Evolutionary conservation across 345 rosid species (phyloP), one percentile per base, ranked within the genome.

Genomic region (Angophora floribunda): DNA sequence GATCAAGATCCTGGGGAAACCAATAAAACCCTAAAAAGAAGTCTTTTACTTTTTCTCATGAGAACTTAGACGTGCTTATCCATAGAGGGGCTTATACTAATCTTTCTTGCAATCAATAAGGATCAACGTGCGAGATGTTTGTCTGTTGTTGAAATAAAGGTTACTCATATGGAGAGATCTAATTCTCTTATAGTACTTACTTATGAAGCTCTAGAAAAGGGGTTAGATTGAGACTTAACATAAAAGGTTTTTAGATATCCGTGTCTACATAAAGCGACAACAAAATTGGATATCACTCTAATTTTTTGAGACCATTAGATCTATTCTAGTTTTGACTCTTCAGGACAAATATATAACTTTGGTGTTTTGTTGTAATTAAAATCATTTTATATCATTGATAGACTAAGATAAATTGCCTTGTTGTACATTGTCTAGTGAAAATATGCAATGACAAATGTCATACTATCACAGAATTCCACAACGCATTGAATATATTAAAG

Each of bases 351-450:
- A 55, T 22, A 55, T 55, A 55, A 55, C 61, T 7, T 55, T 55
- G 26, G 22, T 21, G 9, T 55, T 55, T 55, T 55, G 11, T 55
- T 55, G 22, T 26, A 4, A 21, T 55, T 55, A 11, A 55, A 21
- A 8, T 55, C 26, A 55, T 55, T 55, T 11, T 55, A 55, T 22
- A 5, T 55, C 22, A 11, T 55, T 8, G 28, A 55, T 55, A 55
- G 61, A 55, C 12, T 8, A 4, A 55, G 12, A 22, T 21, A 55
- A 55, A 55, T 9, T 55, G 1, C 28, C 61, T 5, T 4, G 9
- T 5, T 8, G 1, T 55, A 55, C 0, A 0, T 55, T 55, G 9
- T 55, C 22, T 0, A 0, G 0, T 55, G 61, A 55, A 55, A 55
- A 21, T 55, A 55, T 4, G 61, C 2, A 4, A 0, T 55, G 61